Evolutionary conservation across 2,329 filamentous ascomycete species (phyloP).

Genomic region (Apiospora sp.): DNA sequence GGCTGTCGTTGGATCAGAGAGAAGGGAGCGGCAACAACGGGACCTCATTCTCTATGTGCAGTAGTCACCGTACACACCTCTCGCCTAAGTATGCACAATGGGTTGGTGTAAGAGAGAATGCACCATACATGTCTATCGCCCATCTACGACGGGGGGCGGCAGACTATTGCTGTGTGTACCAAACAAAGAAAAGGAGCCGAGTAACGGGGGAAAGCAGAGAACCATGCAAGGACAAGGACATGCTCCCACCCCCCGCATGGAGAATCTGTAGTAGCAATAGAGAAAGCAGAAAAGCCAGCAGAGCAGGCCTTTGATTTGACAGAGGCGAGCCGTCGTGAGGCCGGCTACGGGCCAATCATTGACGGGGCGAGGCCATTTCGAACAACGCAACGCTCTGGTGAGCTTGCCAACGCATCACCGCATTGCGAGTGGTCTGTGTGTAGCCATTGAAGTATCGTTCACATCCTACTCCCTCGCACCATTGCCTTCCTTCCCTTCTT

Average conservation of each 20-base stretch:
- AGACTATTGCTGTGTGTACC: background rate
- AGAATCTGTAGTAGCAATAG: slow-evolving; percentile 20
- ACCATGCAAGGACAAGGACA: slow-evolving; percentile 20
- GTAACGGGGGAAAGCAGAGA: background rate
- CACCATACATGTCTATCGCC: background rate
- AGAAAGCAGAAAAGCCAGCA: slow-evolving; percentile 7
- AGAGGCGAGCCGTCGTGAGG: slow-evolving; percentile 21
- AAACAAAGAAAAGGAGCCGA: background rate
- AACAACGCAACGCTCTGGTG: slow-evolving; percentile 24
- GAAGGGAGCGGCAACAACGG: slow-evolving; percentile 6
- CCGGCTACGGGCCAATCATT: slow-evolving; percentile 23
- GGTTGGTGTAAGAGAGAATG: slow-evolving; percentile 5
- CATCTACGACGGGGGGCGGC: background rate
- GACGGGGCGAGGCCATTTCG: slow-evolving; percentile 20
- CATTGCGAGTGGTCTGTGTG: slow-evolving; percentile 27
- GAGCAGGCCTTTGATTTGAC: slow-evolving; percentile 21
- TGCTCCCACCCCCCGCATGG: background rate
- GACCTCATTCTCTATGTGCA: slow-evolving; percentile 9
- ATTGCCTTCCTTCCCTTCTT: slow-evolving; percentile 6
- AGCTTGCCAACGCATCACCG: slow-evolving; percentile 27
- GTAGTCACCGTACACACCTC: slow-evolving; percentile 17
- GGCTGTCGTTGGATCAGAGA: slow-evolving; percentile 16
- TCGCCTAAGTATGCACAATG: background rate
- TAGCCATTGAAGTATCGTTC: slow-evolving; percentile 25
- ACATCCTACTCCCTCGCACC: slow-evolving; percentile 21